phyloP scores from a whole-genome alignment of 1,284 basidiomycete genomes.

The Ganoderma multipileum region DNA sequence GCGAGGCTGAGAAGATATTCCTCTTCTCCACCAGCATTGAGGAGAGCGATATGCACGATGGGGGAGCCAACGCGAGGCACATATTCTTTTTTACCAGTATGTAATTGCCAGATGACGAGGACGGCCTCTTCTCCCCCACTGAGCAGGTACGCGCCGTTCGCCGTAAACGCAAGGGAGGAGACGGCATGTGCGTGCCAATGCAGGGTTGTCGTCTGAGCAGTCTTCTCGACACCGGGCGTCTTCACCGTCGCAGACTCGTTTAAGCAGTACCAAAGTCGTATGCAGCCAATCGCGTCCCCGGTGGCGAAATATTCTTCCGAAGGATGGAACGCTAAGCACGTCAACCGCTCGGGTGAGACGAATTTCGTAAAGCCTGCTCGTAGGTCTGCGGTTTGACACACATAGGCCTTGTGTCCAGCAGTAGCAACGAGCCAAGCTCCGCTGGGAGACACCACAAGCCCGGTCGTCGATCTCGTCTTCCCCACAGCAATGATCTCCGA shows the following conservation, averaged over 20 bases:
- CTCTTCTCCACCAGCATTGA: conserved; percentile 66
- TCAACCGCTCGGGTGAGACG: conserved; percentile 81
- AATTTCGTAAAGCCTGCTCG: conserved; percentile 85
- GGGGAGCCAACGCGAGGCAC: conserved; percentile 93
- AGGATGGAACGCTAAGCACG: conserved; percentile 90
- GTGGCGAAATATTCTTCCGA: conserved; percentile 94
- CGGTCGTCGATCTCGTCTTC: conserved; percentile 71
- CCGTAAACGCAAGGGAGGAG: conserved; percentile 87
- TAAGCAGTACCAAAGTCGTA: conserved; percentile 94
- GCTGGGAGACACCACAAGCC: conserved; percentile 76
- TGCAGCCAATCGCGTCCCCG: conserved; percentile 86
- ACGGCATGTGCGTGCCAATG: conserved; percentile 99
- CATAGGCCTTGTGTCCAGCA: conserved; percentile 84
- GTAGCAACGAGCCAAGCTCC: conserved; percentile 86
- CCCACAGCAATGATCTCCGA: conserved; percentile 65
- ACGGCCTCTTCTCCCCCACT: conserved; percentile 98
- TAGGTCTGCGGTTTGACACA: conserved; percentile 64
- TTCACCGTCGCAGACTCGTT: conserved; percentile 60
- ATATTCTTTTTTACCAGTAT: conserved; percentile 87
- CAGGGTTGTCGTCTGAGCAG: conserved; percentile 83
- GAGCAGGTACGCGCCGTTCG: conserved; percentile 91
- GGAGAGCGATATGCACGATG: conserved; percentile 76
- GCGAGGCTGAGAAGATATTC: conserved; percentile 87
- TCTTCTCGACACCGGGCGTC: conserved; percentile 69
- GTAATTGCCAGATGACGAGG: conserved; percentile 94